Base-by-base conservation (phyloP, 2,329 filamentous ascomycete genomes). In the Fusarium tricinctum region DNA sequence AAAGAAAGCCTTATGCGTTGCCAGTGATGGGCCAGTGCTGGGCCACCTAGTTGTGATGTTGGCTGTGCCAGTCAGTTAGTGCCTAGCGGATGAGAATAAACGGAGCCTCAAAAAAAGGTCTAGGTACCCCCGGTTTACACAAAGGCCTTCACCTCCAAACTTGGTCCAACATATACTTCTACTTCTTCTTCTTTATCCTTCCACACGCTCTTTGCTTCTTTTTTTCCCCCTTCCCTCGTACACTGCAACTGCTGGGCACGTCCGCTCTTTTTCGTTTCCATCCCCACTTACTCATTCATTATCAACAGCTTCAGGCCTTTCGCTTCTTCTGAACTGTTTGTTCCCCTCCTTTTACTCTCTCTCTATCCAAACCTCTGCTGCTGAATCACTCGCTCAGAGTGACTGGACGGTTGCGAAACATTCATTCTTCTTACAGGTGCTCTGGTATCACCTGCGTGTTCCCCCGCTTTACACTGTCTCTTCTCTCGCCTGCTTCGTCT, bases 201-300 rank as follows among this genome's bases (percentile, higher is more conserved):
- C 63, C 64, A 68, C 69, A 64, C 63, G 46, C 63, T 70, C 53
- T 58, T 68, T 63, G 50, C 56, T 50, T 58, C 53, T 39, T 48
- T 55, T 45, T 50, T 30, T 30, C 26, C 26, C 9, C 42, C 19
- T 19, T 52, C 46, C 35, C 50, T 65, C 58, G 63, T 67, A 67
- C 64, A 64, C 65, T 57, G n/a, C 61, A 65, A 64, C 65, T 69
- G 78, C 76, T 78, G 75, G 75, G 74, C 77, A 78, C 73, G 70
- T 79, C 72, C 77, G 75, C 68, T 78, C 76, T 59, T 78, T 46
- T 72, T 68, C 58, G 43, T 70, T 68, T 68, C 56, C 9, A 43
- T 32, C 32, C n/a, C 14, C 19, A 39, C 33, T 28, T 33, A 53
- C 35, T 54, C 47, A 50, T 42, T 63, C 35, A 63, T 62, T 45